Conservation (phyloP, 2,329 filamentous ascomycete genomes). For the Pyricularia sp. region DNA sequence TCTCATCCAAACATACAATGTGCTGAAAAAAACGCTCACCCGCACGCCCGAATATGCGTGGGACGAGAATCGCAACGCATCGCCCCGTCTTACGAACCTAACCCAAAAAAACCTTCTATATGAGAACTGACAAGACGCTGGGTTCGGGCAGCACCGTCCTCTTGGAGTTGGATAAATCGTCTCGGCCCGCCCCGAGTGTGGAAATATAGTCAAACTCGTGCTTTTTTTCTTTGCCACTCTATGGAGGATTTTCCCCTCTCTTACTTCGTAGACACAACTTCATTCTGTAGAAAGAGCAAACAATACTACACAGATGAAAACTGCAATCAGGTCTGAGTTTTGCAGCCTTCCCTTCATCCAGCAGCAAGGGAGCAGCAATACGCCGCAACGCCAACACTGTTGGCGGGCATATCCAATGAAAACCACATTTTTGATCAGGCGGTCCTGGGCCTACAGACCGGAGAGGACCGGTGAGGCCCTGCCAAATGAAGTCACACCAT, state of each 20-base stretch:
- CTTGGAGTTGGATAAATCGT: not conserved
- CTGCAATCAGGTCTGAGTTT: not conserved
- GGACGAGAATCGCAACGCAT: too few species aligned
- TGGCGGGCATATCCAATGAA: not conserved
- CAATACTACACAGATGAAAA: not conserved
- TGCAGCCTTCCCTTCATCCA: not conserved
- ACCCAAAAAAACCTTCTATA: not conserved
- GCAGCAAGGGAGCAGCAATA: too few species aligned
- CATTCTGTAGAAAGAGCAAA: too few species aligned
- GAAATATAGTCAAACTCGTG: not conserved
- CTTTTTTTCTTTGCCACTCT: not conserved
- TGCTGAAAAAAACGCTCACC: not conserved
- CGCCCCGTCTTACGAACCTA: too few species aligned
- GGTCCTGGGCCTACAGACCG: not conserved
- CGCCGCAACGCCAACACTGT: too few species aligned
- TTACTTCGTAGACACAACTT: too few species aligned
- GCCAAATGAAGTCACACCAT: not conserved
- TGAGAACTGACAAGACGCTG: not conserved
- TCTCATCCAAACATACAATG: not conserved
- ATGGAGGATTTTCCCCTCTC: too few species aligned
- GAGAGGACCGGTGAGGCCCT: not conserved
- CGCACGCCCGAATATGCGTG: too few species aligned
- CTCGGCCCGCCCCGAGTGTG: not conserved
- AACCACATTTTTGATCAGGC: not conserved
- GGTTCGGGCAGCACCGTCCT: not conserved